phyloP scores from a whole-genome alignment of 1,284 basidiomycete species.

The Naganishia cerealis region DNA sequence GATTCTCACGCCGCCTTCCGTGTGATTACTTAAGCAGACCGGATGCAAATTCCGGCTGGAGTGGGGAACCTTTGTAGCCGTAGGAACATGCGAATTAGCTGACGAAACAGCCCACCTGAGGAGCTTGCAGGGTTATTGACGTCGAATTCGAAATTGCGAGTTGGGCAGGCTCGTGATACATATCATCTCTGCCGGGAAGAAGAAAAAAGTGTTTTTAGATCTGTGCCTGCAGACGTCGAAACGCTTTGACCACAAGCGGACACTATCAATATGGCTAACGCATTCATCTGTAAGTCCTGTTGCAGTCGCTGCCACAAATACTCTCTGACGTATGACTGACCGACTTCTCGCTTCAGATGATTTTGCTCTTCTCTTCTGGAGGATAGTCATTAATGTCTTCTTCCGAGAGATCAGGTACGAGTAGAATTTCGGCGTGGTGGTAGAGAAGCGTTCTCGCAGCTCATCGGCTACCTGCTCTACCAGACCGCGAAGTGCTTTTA shows the following conservation, averaged over 20 bases:
- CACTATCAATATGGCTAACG: constrained; percentile 16
- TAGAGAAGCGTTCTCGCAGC: not conserved
- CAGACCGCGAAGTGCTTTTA: constrained; percentile 83
- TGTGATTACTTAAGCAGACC: not conserved
- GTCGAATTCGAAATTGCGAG: too few relatives aligned
- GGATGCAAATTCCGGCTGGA: not conserved
- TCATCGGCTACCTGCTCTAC: constrained; percentile 3
- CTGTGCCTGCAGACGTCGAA: too few relatives aligned
- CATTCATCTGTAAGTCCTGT: constrained; percentile 28
- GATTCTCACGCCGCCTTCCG: not conserved
- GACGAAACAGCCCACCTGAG: not conserved
- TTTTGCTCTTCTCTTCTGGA: constrained; percentile 59
- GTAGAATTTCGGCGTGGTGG: too few relatives aligned
- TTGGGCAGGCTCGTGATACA: too few relatives aligned
- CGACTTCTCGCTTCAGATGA: constrained; percentile 41
- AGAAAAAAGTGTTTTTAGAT: too few relatives aligned
- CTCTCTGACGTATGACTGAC: not conserved
- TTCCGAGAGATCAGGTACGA: constrained; percentile 78
- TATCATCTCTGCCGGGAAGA: too few relatives aligned
- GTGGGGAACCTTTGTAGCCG: not conserved
- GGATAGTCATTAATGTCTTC: constrained; percentile 87
- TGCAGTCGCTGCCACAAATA: not conserved
- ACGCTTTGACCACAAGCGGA: not conserved
- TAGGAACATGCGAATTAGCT: not conserved
- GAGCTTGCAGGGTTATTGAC: not conserved